Conservation (phyloP, 1,284 basidiomycete genomes). For the Singerocomus inundabilis region DNA sequence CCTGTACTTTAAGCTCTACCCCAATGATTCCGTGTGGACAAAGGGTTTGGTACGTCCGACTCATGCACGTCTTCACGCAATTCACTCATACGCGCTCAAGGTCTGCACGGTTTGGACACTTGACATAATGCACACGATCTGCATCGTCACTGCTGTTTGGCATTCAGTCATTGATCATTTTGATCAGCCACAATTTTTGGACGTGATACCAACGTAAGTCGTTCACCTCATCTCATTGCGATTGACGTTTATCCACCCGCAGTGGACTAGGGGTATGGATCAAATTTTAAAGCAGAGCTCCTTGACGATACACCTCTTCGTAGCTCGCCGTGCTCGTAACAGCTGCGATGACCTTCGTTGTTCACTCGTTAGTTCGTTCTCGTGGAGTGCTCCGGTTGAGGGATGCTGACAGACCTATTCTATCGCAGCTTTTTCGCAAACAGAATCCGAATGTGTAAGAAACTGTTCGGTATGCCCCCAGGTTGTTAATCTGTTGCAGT, state of each 20-base stretch:
- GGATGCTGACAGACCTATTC: background rate
- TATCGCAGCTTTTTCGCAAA: slow-evolving; percentile 32
- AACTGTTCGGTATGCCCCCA: background rate
- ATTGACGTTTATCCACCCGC: slow-evolving; percentile 1
- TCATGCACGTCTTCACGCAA: slow-evolving; percentile 10
- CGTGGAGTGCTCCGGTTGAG: background rate
- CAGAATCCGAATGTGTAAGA: slow-evolving; percentile 33
- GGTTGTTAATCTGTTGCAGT: slow-evolving; percentile 20
- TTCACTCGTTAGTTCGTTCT: slow-evolving; percentile 28
- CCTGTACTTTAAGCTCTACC: slow-evolving; percentile 45
- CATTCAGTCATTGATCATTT: slow-evolving; percentile 30
- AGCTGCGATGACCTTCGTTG: slow-evolving; percentile 31
- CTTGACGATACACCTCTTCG: background rate
- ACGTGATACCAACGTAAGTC: slow-evolving; percentile 31
- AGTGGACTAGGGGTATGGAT: slow-evolving; percentile 28
- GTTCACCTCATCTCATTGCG: fast-evolving
- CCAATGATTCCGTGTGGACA: slow-evolving; percentile 33
- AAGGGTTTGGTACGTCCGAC: slow-evolving; percentile 38
- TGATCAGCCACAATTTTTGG: slow-evolving; percentile 26
- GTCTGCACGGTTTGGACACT: slow-evolving; percentile 31
- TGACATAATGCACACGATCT: slow-evolving; percentile 31
- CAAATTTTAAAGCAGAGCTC: background rate
- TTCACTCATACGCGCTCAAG: slow-evolving; percentile 17
- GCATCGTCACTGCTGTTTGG: slow-evolving; percentile 31
- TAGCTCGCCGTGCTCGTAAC: slow-evolving; percentile 35